Evolutionary conservation across 352 stramenopile genomes (phyloP).

Genomic region (Globisporangium parvum): DNA sequence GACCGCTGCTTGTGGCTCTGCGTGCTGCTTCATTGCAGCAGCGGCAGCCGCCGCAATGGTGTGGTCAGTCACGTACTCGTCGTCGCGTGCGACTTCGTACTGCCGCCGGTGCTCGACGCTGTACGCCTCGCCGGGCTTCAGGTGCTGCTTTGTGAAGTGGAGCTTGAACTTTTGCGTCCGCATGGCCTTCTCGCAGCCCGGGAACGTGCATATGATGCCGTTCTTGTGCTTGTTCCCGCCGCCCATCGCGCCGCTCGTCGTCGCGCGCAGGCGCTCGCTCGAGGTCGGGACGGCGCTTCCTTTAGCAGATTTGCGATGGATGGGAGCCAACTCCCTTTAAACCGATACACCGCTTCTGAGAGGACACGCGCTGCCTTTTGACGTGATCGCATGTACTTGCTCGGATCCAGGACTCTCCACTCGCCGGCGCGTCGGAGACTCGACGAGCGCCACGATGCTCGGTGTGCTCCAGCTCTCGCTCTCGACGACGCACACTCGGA

Average conservation of each 20-base stretch:
- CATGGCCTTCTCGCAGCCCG: slow-evolving; percentile 79
- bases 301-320: too few species aligned
- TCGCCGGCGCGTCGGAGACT: too few species aligned
- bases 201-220: slow-evolving; percentile 78
- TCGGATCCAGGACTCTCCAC: too few species aligned
- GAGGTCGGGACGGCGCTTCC: too few species aligned
- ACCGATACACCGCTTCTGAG: too few species aligned
- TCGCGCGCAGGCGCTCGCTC: too few species aligned
- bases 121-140: slow-evolving; percentile 75
- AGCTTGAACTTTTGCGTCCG: slow-evolving; percentile 86
- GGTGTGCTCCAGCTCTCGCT: too few species aligned
- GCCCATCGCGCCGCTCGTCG: slow-evolving; percentile 28
- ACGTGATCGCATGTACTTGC: too few species aligned
- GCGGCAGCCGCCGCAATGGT: slow-evolving; percentile 3
- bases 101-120: slow-evolving; percentile 67
- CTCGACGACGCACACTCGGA: too few species aligned
- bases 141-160: slow-evolving; percentile 73
- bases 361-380: too few species aligned
- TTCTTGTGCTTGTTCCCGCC: slow-evolving; percentile 87
- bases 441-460: too few species aligned
- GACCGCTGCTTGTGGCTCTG: not conserved
- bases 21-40: slow-evolving; percentile 3
- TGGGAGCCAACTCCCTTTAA: too few species aligned
- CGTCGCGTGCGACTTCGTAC: slow-evolving; percentile 70
- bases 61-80: slow-evolving; percentile 24